Evolutionary conservation across 257 asterid genomes (phyloP).

Genomic region (Haberlea rhodopensis): DNA sequence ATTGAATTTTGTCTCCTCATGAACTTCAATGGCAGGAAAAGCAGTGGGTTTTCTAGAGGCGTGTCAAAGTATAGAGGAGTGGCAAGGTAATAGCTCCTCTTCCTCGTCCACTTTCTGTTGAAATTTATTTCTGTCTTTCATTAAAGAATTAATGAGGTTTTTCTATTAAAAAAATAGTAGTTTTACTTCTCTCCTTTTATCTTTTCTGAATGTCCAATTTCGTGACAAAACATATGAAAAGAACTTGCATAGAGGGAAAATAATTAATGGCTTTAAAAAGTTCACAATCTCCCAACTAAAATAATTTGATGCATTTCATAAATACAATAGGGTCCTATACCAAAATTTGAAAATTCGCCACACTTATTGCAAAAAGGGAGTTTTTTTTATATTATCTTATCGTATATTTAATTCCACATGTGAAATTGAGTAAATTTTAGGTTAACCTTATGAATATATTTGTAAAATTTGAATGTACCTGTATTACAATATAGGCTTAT

Average conservation of each 20-base stretch:
- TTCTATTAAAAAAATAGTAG: too few relatives aligned
- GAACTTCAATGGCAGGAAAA: constrained; percentile 51
- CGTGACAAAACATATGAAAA: not conserved
- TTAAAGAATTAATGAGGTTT: not conserved
- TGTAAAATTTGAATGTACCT: not conserved
- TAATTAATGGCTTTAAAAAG: constrained; percentile 20
- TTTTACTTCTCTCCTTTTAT: not conserved
- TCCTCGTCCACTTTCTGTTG: not conserved
- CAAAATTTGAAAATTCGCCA: not conserved
- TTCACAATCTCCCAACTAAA: constrained; percentile 22
- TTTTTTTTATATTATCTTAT: not conserved
- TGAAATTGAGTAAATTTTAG: constrained; percentile 15
- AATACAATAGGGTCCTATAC: constrained; percentile 8
- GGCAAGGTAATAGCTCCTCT: constrained; percentile 90
- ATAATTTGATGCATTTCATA: not conserved
- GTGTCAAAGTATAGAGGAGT: constrained; percentile 97
- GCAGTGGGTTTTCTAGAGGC: constrained; percentile 97
- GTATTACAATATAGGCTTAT: not conserved
- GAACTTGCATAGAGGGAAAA: not conserved
- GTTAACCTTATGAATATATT: not conserved
- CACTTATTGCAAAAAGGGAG: not conserved
- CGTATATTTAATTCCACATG: constrained; percentile 6
- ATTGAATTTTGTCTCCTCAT: too few relatives aligned
- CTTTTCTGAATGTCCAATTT: not conserved
- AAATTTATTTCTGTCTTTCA: too few relatives aligned